Evolutionary conservation across 2,329 filamentous ascomycete species (phyloP), one percentile per base, ranked within the genome.

Genomic region (Neophaeococcomyces aloes): DNA sequence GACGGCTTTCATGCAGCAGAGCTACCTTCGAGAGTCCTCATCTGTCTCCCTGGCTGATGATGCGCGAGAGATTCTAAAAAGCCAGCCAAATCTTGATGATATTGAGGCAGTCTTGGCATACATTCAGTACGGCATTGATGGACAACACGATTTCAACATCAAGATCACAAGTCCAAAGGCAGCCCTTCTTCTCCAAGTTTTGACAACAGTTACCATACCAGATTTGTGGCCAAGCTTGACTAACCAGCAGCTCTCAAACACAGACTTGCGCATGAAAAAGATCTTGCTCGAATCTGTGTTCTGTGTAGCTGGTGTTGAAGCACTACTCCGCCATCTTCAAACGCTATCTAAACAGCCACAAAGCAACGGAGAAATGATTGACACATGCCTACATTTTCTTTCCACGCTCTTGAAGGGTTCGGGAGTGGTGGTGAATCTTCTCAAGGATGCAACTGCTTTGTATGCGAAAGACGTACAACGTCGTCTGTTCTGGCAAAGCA

Each of bases 291-390:
- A 64, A 47, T 85, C 79, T 56, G 65, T 98, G 4, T 72, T 72
- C 45, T 94, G 79, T 57, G 69, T 91, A 13, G 72, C 81, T 2
- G 88, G 87, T 0, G 61, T 94, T 25, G 89, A 86, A 48, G 82
- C 84, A n/a, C 59, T 88, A 21, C 60, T 87, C 7, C 71, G 79
- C n/a, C 77, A 81, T 42, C 65, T 94, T 23, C 78, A 76, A 47
- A 69, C 73, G 15, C 65, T 85, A 14, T 23, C 70, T 80, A 38
- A 48, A 57, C 42, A 46, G 51, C 50, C 29, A 52, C 53, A 31
- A 50, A 53, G 25, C 47, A 55, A 32, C 54, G 43, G 51, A 53
- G 48, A 48, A 61, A 19, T 45, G 60, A 6, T 49, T 60, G n/a
- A 56, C 66, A 14, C 27, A 10, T 42, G 25, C 7, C 36, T 68